Evolutionary conservation across 345 rosid genomes (phyloP).

Genomic region (Murraya paniculata): DNA sequence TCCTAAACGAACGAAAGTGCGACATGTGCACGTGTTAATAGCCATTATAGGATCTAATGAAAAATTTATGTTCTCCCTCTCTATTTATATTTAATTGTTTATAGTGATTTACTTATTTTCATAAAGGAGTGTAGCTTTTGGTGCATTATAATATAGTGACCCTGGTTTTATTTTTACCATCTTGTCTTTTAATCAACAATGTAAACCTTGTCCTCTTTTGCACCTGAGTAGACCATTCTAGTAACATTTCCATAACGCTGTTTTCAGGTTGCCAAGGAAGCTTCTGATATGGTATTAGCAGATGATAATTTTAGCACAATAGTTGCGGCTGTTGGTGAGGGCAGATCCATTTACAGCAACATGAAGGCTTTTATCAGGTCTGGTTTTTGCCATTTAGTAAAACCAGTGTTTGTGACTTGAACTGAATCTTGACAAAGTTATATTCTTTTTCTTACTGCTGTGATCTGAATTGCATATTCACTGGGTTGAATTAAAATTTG

Average conservation of each 20-base stretch:
- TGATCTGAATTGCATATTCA: not conserved
- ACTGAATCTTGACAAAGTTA: not conserved
- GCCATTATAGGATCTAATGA: not conserved
- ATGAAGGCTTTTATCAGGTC: slow-evolving; percentile 99
- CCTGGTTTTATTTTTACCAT: not conserved
- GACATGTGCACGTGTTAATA: not conserved
- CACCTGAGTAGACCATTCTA: not conserved
- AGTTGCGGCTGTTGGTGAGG: slow-evolving; percentile 97
- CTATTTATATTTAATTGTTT: not conserved
- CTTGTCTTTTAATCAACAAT: not conserved
- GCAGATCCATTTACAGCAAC: slow-evolving; percentile 88
- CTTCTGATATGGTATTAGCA: slow-evolving; percentile 97
- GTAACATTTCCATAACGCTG: not conserved
- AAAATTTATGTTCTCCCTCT: not conserved
- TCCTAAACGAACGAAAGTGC: not conserved
- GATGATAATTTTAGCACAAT: slow-evolving; percentile 98
- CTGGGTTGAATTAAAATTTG: not conserved
- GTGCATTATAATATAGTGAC: not conserved
- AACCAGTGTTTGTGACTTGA: not conserved
- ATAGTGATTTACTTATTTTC: not conserved
- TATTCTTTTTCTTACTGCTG: not conserved
- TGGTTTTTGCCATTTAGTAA: not conserved
- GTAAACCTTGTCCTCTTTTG: not conserved
- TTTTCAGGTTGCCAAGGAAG: slow-evolving; percentile 93
- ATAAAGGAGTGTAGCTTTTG: not conserved